A percentile compares a stretch with the other conserved stretches of the same genome.
These are phyloP conservation scores for Pichia cephalocereana DNA, from an alignment of 805 yeast genomes.

Conservation along the genomic window DNA sequence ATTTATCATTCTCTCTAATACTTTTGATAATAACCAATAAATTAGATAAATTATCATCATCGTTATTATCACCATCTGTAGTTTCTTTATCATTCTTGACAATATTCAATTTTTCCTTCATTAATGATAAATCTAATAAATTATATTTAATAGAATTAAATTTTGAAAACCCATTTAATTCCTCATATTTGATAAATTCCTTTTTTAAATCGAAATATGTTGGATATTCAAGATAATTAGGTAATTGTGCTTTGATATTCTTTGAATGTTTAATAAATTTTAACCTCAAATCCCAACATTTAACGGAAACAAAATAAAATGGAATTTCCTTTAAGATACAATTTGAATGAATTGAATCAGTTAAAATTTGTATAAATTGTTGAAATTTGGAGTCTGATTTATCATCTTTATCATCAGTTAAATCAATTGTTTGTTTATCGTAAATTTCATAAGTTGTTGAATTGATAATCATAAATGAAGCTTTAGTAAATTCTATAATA, in stretches of 20 bases:
- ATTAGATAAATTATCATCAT: background rate
- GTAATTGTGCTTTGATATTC: constrained; percentile 63
- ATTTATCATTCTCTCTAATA: background rate
- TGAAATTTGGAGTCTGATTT: background rate
- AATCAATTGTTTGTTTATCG: background rate
- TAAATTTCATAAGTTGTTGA: background rate
- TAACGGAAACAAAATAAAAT: constrained; percentile 58
- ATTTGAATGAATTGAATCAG: constrained; percentile 4
- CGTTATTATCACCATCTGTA: background rate
- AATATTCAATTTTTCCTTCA: constrained; percentile 2
- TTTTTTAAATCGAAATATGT: constrained; percentile 64
- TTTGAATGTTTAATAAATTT: constrained; percentile 74
- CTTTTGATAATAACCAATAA: constrained; percentile 2
- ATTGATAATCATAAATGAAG: constrained; percentile 2
- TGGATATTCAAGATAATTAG: constrained; percentile 68
- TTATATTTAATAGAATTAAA: constrained; percentile 3
- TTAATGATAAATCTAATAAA: background rate
- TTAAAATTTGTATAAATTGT: constrained; percentile 3
- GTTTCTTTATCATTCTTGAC: background rate
- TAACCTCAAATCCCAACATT: constrained; percentile 64
- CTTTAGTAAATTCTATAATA: background rate
- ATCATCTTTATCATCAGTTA: background rate
- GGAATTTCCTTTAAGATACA: constrained; percentile 24
- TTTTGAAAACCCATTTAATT: constrained; percentile 14
- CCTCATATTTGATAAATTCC: constrained; percentile 68